phyloP scores from a whole-genome alignment of 768 basidiomycete genomes.

The Phanerochaete carnosa region DNA sequence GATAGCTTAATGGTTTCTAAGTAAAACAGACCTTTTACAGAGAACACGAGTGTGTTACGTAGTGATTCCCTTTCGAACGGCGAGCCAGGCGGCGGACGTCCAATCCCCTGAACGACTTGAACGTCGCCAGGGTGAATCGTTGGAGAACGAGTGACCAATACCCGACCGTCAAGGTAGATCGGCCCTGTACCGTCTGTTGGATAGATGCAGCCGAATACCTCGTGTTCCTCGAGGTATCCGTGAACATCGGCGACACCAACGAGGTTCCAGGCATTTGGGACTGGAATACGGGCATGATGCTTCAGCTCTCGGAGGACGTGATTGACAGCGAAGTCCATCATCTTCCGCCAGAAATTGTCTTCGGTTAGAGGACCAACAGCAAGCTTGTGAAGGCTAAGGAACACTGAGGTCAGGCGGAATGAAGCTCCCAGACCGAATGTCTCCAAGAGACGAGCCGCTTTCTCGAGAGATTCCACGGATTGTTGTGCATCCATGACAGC shows the following conservation, averaged over 20 bases:
- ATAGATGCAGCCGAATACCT: conserved; percentile 63
- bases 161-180: conserved; percentile 52
- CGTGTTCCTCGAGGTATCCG: conserved; percentile 42
- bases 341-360: conserved; percentile 48
- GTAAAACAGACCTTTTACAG: conserved; percentile 42
- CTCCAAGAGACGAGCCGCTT: conserved; percentile 50
- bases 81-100: conserved; percentile 50
- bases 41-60: conserved; percentile 66
- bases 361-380: conserved; percentile 33
- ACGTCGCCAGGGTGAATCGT: conserved; percentile 70
- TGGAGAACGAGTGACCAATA: conserved; percentile 56
- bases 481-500: conserved; percentile 42
- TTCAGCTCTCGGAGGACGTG: conserved; percentile 68
- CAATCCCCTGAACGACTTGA: conserved; percentile 58
- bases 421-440: conserved; percentile 54
- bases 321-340: conserved; percentile 52
- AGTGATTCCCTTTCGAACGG: conserved; percentile 50
- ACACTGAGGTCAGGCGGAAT: conserved; percentile 51
- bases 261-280: conserved; percentile 60
- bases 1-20: not conserved
- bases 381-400: conserved; percentile 48
- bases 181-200: conserved; percentile 31
- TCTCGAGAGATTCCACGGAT: conserved; percentile 39
- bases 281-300: conserved; percentile 60
- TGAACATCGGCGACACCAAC: conserved; percentile 73